These are phyloP conservation scores for Dichomitus squalens DNA, from an alignment of 1,284 basidiomycete genomes.

Conservation along the genomic window DNA sequence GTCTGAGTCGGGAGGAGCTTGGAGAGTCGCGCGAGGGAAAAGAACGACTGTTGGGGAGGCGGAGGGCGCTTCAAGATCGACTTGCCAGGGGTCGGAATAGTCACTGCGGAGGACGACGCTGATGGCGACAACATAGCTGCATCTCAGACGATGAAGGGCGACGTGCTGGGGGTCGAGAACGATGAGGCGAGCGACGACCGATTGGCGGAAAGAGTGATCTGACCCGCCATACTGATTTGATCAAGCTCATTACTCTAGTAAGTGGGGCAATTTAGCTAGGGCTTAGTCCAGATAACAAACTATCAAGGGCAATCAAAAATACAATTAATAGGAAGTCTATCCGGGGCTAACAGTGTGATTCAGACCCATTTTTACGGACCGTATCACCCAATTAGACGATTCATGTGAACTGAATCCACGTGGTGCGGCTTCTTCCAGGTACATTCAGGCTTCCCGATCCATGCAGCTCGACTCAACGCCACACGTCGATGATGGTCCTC, in stretches of 20 bases:
- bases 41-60: conserved; percentile 65
- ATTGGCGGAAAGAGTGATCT: conserved; percentile 9
- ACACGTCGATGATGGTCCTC: too few species aligned
- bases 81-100: conserved; percentile 73
- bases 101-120: conserved; percentile 76
- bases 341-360: too few species aligned
- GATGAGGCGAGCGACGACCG: conserved; percentile 2
- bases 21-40: conserved; percentile 64
- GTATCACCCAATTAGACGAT: background rate
- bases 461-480: too few species aligned
- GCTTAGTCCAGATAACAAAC: background rate
- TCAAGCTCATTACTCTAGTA: background rate
- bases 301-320: too few species aligned
- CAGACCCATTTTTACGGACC: background rate
- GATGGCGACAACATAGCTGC: conserved; percentile 43
- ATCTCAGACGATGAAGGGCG: conserved; percentile 17
- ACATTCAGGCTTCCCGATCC: background rate
- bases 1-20: conserved; percentile 59
- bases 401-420: background rate
- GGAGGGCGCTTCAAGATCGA: conserved; percentile 80
- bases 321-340: too few species aligned
- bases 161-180: conserved; percentile 9
- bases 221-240: background rate
- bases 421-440: background rate
- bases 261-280: background rate